These are phyloP conservation scores for Gossypium thurberi DNA, from an alignment of 345 rosid species.

Conservation along the genomic window DNA sequence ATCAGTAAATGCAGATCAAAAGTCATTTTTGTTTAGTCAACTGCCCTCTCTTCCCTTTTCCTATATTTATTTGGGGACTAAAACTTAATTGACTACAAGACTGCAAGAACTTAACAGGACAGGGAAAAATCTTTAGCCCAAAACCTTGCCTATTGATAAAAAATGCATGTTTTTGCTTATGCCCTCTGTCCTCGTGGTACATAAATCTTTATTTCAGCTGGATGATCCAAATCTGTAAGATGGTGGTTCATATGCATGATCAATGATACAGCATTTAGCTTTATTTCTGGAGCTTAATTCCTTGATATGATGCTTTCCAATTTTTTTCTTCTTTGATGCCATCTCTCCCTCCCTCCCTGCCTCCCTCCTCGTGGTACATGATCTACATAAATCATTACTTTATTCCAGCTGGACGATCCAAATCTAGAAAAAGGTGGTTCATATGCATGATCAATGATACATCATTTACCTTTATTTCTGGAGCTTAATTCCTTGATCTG, in stretches of 20 bases:
- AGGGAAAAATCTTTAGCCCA: not conserved
- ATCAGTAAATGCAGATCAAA: not conserved
- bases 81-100: not conserved
- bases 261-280: not conserved
- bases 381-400: not conserved
- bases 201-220: not conserved
- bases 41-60: not conserved
- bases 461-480: not conserved
- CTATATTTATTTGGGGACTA: not conserved
- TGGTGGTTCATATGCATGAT: not conserved
- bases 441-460: not conserved
- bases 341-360: not conserved
- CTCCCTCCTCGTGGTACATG: not conserved
- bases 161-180: not conserved
- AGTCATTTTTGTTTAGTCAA: not conserved
- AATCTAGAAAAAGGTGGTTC: not conserved
- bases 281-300: not conserved
- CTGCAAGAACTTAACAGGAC: not conserved
- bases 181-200: not conserved
- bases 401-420: not conserved
- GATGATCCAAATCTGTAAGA: not conserved
- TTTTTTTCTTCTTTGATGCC: not conserved
- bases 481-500: not conserved
- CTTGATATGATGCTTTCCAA: not conserved
- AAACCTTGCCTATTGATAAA: not conserved